Evolutionary conservation across 192 early-diverging fungal species (phyloP), one percentile per base, ranked within the genome.

Genomic region (Funneliformis geosporum): DNA sequence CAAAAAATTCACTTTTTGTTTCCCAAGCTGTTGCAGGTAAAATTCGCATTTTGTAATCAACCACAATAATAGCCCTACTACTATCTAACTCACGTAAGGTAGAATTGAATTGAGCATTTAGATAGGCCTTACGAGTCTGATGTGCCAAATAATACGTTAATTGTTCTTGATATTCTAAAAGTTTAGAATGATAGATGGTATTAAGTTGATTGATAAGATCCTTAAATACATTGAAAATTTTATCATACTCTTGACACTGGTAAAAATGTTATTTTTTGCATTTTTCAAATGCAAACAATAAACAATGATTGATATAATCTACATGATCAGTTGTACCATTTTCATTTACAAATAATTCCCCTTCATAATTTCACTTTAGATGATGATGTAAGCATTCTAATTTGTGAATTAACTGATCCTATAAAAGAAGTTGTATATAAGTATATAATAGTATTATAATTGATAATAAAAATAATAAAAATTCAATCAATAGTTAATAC

Each of bases 31-130:
- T 43, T 69, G 16, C 21, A 23, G 40, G 67, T 43, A 69, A 43
- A 44, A 69, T 69, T 69, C 67, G 1, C 67, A 69, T 69, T 69
- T 69, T 69, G 18, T 69, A 69, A 44, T 69, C 40, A 43, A 69
- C 18, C 4, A 69, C 38, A 6, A 69, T 43, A 43, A 69, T 23
- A 8, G 67, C 42, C 2, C 42, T 18, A 43, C 44, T 0, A n/a
- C 23, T n/a, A 69, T 69, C 40, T 43, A 69, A 40, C n/a, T 69
- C 42, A 4, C 40, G 1, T 43, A 69, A 43, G 0, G 6, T 69
- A 69, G 42, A 44, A 69, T 43, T 69, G 44, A 69, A 69, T 43
- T 69, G 67, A 23, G 9, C 21, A 62, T 62, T 12, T 12, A 47
- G n/a, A n/a, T 62, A 62, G 7, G 25, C n/a, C 10, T 62, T 62